Base-by-base conservation (phyloP, 2,329 filamentous ascomycete genomes). In the Penicillium sp. region DNA sequence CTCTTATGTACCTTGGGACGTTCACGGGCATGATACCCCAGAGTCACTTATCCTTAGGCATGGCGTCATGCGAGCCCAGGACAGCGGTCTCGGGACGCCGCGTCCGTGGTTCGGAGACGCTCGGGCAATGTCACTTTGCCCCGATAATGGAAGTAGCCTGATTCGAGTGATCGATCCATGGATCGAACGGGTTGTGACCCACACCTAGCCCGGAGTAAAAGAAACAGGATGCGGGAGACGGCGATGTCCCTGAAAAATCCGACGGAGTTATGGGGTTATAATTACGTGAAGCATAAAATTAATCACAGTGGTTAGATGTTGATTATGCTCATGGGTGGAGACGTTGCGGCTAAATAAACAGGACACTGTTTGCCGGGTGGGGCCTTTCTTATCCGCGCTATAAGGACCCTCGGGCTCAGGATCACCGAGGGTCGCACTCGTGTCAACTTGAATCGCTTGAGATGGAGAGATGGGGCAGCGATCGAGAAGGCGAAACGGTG, bases 61-160 rank as follows among this genome's bases (percentile, higher is more conserved):
- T 59, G 53, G 40, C 60, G 59, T 63, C 61, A 62, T 57, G 38
- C 3, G 11, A 45, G 49, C 54, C 59, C 61, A 55, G 40, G 4
- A 46, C 52, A 48, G 2, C 22, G 59, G 61, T 24, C 33, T 51
- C 48, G 55, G 61, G 46, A 42, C 46, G 39, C 50, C 51, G 22
- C 24, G 28, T 52, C 61, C 53, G 51, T 38, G 57, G 55, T 50
- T 40, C 28, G 22, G 28, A 28, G 16, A 31, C 44, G 43, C 39
- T 30, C 24, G 39, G 50, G 28, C 31, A 38, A n/a, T 50, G 54
- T 52, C 54, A 55, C 39, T 33, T 50, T 20, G 9, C 7, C 20
- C 18, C 18, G 18, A 16, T 13, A 27, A 40, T 50, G 51, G 48
- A 49, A 55, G 47, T 52, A 49, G 45, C 49, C 51, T 44, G 36